These are phyloP conservation scores for Hippophae gyantsensis DNA, from an alignment of 306 rosid species.

Conservation along the genomic window DNA sequence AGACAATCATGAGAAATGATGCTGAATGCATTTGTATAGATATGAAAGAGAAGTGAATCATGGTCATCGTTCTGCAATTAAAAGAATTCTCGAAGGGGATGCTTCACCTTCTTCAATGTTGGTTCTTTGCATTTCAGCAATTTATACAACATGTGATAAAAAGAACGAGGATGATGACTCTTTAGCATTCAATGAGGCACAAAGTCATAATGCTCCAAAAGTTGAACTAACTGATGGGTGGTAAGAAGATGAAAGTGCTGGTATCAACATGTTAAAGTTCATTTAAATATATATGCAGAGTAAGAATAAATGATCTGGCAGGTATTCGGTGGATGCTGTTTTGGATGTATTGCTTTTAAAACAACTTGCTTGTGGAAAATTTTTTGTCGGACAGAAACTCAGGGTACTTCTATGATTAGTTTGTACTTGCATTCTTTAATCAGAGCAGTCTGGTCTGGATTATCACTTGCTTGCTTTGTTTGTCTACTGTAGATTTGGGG, in stretches of 20 bases:
- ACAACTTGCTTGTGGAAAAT: conserved; percentile 54
- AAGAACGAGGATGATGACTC: conserved; percentile 25
- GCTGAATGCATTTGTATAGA: conserved; percentile 27
- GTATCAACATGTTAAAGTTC: conserved; percentile 8
- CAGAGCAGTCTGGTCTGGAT: conserved; percentile 1
- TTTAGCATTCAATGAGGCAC: conserved; percentile 19
- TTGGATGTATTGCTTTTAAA: conserved; percentile 65
- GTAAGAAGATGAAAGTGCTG: conserved; percentile 25
- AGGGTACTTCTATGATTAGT: conserved; percentile 34
- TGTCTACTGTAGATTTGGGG: conserved; percentile 67
- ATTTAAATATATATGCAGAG: conserved; percentile 19
- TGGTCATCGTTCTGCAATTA: conserved; percentile 79
- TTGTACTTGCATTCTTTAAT: conserved; percentile 12
- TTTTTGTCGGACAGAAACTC: conserved; percentile 88
- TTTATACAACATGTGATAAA: conserved; percentile 31
- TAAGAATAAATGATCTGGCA: conserved; percentile 28
- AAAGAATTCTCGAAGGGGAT: conserved; percentile 86
- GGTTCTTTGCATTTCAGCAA: conserved; percentile 72
- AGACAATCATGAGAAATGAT: conserved; percentile 9
- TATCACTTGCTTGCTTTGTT: conserved; percentile 17
- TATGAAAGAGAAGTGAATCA: conserved; percentile 89
- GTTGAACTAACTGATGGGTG: conserved; percentile 82
- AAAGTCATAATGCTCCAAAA: conserved; percentile 30
- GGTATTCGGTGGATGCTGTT: conserved; percentile 74
- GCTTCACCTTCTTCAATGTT: conserved; percentile 65